Evolutionary conservation across 2,329 filamentous ascomycete genomes (phyloP).

Genomic region (Colletotrichum melonis): DNA sequence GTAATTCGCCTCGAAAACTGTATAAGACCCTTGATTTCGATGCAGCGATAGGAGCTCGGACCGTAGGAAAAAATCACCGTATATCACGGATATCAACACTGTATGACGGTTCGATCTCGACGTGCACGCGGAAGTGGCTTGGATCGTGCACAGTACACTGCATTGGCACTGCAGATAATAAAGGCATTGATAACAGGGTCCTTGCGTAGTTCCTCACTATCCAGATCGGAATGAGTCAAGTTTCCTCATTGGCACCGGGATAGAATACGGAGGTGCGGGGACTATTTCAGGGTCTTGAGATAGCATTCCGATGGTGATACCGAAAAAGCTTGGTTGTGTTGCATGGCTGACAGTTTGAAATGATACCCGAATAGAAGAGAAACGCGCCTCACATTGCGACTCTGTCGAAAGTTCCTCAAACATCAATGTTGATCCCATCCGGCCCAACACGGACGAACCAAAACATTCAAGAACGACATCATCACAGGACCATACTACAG

Average conservation of each 20-base stretch:
- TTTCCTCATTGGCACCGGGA: no score
- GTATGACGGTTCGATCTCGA: conserved; percentile 3
- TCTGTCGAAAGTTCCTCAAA: no score
- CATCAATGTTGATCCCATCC: not conserved
- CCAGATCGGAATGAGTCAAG: not conserved
- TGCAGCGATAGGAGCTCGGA: not conserved
- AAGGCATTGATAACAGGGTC: not conserved
- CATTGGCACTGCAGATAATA: no score
- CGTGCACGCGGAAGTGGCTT: not conserved
- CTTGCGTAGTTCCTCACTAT: not conserved
- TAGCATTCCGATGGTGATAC: no score
- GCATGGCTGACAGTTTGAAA: no score
- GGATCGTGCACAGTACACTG: not conserved
- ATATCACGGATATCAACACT: not conserved
- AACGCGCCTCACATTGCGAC: not conserved
- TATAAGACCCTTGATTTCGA: not conserved
- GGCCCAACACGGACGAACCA: not conserved
- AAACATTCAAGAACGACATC: not conserved
- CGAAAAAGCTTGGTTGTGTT: no score
- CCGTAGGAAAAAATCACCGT: not conserved
- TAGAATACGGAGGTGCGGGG: no score
- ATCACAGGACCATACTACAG: not conserved
- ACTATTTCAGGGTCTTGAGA: no score
- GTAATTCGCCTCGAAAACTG: not conserved
- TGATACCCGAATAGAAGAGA: not conserved